Evolutionary conservation across 768 basidiomycete genomes (phyloP).

Genomic region (Rhodocollybia butyracea): DNA sequence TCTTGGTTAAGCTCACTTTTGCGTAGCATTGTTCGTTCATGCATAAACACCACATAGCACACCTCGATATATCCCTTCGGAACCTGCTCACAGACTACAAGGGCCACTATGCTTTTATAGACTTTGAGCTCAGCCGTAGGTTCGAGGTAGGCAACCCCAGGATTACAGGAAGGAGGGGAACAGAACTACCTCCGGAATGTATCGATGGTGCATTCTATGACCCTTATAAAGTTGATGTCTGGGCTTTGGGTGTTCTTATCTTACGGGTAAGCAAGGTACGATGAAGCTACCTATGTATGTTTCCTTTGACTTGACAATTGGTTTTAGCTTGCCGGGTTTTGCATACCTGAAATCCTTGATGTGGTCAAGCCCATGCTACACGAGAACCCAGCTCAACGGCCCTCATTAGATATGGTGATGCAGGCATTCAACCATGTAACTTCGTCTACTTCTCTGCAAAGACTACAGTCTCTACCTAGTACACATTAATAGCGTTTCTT

Average conservation of each 20-base stretch:
- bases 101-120: constrained; percentile 69
- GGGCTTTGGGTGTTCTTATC: constrained; percentile 66
- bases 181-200: constrained; percentile 71
- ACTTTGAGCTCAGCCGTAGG: constrained; percentile 64
- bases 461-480: neutral
- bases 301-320: constrained; percentile 10
- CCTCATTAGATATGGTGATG: constrained; percentile 45
- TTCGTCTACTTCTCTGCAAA: constrained; percentile 25
- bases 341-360: constrained; percentile 56
- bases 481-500: neutral
- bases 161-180: constrained; percentile 46
- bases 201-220: constrained; percentile 47
- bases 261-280: constrained; percentile 63
- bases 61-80: constrained; percentile 68
- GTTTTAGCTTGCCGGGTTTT: constrained; percentile 50
- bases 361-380: constrained; percentile 61
- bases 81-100: constrained; percentile 67
- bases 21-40: constrained; percentile 65
- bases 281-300: neutral
- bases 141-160: constrained; percentile 39
- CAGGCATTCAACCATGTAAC: constrained; percentile 49
- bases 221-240: constrained; percentile 73
- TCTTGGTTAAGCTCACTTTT: neutral
- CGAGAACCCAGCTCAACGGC: constrained; percentile 47
- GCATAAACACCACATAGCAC: constrained; percentile 63